Percentiles rank a stretch among this genome's conserved stretches.
These are phyloP conservation scores for Phytophthora colocasiae DNA, from an alignment of 352 stramenopile species.

Conservation along the genomic window DNA sequence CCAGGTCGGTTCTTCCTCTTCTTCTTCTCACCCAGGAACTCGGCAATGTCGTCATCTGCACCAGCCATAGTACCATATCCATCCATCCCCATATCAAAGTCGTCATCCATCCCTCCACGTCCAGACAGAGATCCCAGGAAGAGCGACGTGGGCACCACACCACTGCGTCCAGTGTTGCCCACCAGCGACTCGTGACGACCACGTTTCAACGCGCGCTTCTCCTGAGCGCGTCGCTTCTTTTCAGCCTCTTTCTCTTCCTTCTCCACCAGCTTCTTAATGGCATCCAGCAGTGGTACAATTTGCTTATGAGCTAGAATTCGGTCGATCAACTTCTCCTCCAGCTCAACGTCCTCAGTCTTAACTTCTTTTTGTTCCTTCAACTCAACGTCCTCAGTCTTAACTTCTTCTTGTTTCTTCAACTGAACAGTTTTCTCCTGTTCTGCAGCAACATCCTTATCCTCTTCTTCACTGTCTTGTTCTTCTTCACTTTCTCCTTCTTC, in stretches of 20 bases:
- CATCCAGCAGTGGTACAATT: conserved; percentile 66
- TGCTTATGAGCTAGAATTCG: conserved; percentile 77
- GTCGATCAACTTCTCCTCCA: conserved; percentile 57
- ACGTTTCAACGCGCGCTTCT: conserved; percentile 74
- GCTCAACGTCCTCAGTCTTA: conserved; percentile 16
- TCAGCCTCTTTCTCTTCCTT: conserved; percentile 62
- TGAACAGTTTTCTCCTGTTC: conserved; percentile 1
- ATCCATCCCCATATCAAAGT: conserved; percentile 29
- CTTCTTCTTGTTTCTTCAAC: conserved; percentile 43
- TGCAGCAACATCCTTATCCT: conserved; percentile 1
- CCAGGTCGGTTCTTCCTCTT: conserved; percentile 87
- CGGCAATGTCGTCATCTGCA: conserved; percentile 81
- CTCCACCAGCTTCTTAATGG: conserved; percentile 59
- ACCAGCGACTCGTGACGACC: conserved; percentile 60
- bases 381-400: conserved; percentile 12
- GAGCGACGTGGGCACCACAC: conserved; percentile 60
- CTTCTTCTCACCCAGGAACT: conserved; percentile 87
- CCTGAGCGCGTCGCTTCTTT: conserved; percentile 63
- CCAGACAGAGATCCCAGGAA: conserved; percentile 83
- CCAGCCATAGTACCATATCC: conserved; percentile 49
- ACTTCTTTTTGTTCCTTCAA: conserved; percentile 49
- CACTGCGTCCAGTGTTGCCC: conserved; percentile 65
- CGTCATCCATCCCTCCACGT: conserved; percentile 39
- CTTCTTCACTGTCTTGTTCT: conserved; percentile 11
- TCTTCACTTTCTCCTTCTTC: conserved; percentile 35